phyloP scores from a whole-genome alignment of 75 land plant species.

The Ceratopteris richardii region DNA sequence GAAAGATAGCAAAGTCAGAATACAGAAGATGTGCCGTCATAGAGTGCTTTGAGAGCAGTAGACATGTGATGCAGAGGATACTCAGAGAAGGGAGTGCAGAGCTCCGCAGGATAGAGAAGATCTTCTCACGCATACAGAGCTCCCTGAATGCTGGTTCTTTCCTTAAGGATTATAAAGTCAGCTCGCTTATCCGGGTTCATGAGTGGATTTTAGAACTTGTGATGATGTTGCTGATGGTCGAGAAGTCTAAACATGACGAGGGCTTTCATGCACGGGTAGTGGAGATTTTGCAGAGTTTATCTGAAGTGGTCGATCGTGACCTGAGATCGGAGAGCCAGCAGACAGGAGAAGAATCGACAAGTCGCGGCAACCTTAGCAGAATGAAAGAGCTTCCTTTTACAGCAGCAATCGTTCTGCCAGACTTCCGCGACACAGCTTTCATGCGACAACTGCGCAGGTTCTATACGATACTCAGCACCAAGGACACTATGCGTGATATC shows the following conservation, averaged over 20 bases:
- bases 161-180: conserved; percentile 34
- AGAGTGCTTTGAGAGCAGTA: conserved; percentile 69
- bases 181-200: conserved; percentile 42
- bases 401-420: conserved; percentile 50
- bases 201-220: conserved; percentile 32
- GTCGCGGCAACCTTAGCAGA: too few relatives aligned
- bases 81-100: conserved; percentile 43
- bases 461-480: conserved; percentile 54
- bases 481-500: conserved; percentile 56
- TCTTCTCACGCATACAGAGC: conserved; percentile 51
- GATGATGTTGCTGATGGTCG: conserved; percentile 31
- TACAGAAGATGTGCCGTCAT: conserved; percentile 80
- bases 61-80: conserved; percentile 44
- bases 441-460: conserved; percentile 54
- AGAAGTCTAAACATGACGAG: too few relatives aligned
- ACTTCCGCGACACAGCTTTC: not conserved
- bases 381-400: conserved; percentile 44
- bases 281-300: conserved; percentile 58
- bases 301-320: conserved; percentile 55
- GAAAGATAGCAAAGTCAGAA: conserved; percentile 60
- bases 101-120: conserved; percentile 23
- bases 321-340: conserved; percentile 14
- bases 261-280: too few relatives aligned
- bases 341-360: not conserved
- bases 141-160: conserved; percentile 36